Evolutionary conservation across 2,329 filamentous ascomycete genomes (phyloP).

Genomic region (Ramichloridium luteum): DNA sequence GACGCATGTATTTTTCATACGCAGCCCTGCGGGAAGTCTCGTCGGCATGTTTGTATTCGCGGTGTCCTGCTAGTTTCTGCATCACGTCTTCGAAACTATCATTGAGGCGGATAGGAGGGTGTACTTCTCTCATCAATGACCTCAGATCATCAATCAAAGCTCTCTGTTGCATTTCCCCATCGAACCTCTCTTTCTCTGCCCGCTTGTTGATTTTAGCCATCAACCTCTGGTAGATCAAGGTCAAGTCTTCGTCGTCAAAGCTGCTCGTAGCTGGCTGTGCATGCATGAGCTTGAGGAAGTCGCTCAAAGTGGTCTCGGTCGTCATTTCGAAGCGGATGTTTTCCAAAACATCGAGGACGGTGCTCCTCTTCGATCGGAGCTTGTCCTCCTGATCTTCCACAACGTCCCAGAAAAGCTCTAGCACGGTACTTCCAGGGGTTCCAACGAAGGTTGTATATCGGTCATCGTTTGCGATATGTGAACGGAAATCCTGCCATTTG

Average conservation of each 20-base stretch:
- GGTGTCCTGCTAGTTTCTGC: conserved; percentile 62
- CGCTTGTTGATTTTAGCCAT: conserved; percentile 76
- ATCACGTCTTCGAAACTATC: conserved; percentile 87
- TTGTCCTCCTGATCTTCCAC: conserved; percentile 80
- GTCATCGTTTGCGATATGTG: conserved; percentile 63
- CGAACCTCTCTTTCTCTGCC: conserved; percentile 67
- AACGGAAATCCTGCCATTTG: conserved; percentile 77
- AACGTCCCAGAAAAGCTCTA: conserved; percentile 92
- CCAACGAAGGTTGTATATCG: conserved; percentile 77
- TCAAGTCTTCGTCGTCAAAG: conserved; percentile 67
- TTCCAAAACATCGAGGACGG: conserved; percentile 30
- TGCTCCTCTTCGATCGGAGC: conserved; percentile 21
- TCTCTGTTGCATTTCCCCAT: conserved; percentile 74
- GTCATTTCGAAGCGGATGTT: conserved; percentile 88
- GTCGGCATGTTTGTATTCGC: conserved; percentile 76
- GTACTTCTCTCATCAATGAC: conserved; percentile 75
- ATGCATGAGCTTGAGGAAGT: conserved; percentile 72
- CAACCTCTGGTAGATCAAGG: conserved; percentile 74
- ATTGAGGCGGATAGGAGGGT: conserved; percentile 63
- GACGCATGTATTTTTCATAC: conserved; percentile 84
- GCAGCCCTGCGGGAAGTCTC: conserved; percentile 73
- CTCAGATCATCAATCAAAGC: conserved; percentile 74
- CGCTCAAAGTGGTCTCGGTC: conserved; percentile 72
- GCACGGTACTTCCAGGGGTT: conserved; percentile 48
- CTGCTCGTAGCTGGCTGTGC: conserved; percentile 79